A percentile compares a stretch with the other conserved stretches of the same genome.
Conservation (phyloP, 495 filamentous ascomycete genomes). For the Apodospora peruviana region DNA sequence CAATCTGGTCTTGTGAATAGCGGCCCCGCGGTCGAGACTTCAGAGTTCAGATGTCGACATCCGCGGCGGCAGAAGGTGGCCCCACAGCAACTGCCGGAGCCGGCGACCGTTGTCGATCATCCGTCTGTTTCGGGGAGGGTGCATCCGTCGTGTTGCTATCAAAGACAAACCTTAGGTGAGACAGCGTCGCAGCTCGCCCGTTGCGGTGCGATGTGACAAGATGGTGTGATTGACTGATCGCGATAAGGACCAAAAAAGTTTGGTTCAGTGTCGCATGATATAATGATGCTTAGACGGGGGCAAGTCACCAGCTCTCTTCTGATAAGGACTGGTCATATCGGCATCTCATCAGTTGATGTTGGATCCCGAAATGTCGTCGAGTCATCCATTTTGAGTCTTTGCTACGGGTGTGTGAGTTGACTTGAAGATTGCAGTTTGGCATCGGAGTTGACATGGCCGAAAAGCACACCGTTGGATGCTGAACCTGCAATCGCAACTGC, state of each 20-base stretch:
- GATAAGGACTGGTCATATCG: no score
- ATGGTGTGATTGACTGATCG: background rate
- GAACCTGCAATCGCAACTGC: no score
- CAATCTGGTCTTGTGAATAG: background rate
- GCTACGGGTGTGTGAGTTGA: background rate
- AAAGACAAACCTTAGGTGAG: background rate
- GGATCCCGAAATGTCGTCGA: background rate
- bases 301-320: no score
- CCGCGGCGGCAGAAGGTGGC: background rate
- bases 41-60: background rate
- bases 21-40: background rate
- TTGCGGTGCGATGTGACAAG: background rate
- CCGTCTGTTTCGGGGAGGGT: background rate
- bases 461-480: no score
- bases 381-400: background rate
- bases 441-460: no score
- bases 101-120: background rate
- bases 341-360: no score
- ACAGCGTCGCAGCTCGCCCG: background rate
- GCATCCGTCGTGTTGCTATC: background rate
- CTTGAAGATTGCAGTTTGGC: background rate
- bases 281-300: background rate
- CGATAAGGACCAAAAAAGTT: background rate
- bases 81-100: conserved; percentile 1
- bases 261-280: background rate